Conservation (phyloP, 2,329 filamentous ascomycete species). For the Gyromitra esculenta region DNA sequence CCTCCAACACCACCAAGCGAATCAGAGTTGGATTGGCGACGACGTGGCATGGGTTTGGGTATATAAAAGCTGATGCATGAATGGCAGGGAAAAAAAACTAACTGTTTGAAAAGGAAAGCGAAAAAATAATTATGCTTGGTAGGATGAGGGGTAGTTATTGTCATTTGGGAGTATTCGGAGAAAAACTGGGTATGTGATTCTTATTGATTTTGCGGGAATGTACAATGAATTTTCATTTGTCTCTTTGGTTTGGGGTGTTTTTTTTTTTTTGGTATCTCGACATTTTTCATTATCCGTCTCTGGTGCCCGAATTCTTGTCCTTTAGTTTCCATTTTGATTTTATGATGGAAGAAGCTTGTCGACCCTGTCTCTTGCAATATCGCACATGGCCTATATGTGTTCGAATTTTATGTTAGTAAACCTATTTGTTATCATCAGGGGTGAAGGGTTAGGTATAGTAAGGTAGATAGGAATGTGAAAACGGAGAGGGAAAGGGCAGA, state of each 20-base stretch:
- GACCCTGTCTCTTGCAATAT: constrained; percentile 58
- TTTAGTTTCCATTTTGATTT: constrained; percentile 44
- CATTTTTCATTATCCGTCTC: constrained; percentile 46
- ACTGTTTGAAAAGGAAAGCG: background rate
- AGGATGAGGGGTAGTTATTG: constrained; percentile 27
- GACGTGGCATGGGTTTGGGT: constrained; percentile 48
- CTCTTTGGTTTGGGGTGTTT: constrained; percentile 52
- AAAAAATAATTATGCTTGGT: constrained; percentile 35
- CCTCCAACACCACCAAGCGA: constrained; percentile 55
- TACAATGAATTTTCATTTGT: constrained; percentile 51
- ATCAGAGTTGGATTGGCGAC: constrained; percentile 51
- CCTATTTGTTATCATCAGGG: constrained; percentile 30
- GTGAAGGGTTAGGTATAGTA: constrained; percentile 15
- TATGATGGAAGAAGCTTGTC: constrained; percentile 53
- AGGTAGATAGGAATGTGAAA: constrained; percentile 38
- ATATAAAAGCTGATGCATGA: constrained; percentile 35
- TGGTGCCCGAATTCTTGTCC: constrained; percentile 29
- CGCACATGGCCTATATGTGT: constrained; percentile 57
- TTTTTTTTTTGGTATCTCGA: constrained; percentile 48
- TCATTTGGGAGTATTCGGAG: constrained; percentile 50
- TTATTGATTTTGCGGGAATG: constrained; percentile 51
- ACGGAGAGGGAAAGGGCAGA: constrained; percentile 53
- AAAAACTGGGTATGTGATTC: constrained; percentile 47
- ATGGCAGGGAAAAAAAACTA: constrained; percentile 8
- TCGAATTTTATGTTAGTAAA: constrained; percentile 44